A percentile compares a stretch with the other conserved stretches of the same genome.
These are phyloP conservation scores for Penicillium alfredii DNA, from an alignment of 495 filamentous ascomycete species.

Conservation along the genomic window DNA sequence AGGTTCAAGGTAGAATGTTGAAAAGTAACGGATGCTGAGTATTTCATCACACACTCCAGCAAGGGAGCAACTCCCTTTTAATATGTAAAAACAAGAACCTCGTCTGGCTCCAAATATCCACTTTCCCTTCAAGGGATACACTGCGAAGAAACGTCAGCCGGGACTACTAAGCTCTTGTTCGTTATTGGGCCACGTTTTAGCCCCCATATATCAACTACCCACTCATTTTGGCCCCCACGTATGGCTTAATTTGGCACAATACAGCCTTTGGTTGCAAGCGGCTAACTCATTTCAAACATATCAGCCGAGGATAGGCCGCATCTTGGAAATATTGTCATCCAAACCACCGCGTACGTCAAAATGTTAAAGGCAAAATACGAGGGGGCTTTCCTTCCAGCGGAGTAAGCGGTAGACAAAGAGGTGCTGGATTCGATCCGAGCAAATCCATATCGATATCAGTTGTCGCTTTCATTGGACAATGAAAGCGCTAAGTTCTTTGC, in stretches of 20 bases:
- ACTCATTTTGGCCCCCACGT: constrained; percentile 3
- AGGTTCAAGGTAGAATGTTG: constrained; percentile 3
- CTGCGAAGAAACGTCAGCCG: constrained; percentile 3
- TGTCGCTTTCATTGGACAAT: constrained; percentile 19
- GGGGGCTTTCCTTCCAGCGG: constrained; percentile 14
- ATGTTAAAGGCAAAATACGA: constrained; percentile 23
- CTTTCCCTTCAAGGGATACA: too few relatives aligned
- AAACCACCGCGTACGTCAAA: constrained; percentile 24
- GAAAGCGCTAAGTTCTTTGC: constrained; percentile 21
- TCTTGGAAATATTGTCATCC: constrained; percentile 24
- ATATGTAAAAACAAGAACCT: constrained; percentile 1
- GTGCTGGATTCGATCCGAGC: constrained; percentile 25
- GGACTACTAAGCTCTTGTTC: not conserved
- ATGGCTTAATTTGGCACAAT: too few relatives aligned
- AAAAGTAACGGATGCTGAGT: constrained; percentile 3
- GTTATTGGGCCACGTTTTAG: constrained; percentile 7
- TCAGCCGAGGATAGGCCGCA: constrained; percentile 19
- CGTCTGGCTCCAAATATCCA: too few relatives aligned
- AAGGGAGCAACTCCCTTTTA: constrained; percentile 1
- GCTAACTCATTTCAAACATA: constrained; percentile 20
- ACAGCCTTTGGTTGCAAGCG: constrained; percentile 20
- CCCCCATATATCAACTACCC: constrained; percentile 4
- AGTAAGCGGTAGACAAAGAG: constrained; percentile 16
- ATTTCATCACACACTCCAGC: not conserved
- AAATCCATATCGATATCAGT: constrained; percentile 23